Evolutionary conservation across 805 yeast species (phyloP).

Genomic region (Wickerhamomyces hampshirensis): DNA sequence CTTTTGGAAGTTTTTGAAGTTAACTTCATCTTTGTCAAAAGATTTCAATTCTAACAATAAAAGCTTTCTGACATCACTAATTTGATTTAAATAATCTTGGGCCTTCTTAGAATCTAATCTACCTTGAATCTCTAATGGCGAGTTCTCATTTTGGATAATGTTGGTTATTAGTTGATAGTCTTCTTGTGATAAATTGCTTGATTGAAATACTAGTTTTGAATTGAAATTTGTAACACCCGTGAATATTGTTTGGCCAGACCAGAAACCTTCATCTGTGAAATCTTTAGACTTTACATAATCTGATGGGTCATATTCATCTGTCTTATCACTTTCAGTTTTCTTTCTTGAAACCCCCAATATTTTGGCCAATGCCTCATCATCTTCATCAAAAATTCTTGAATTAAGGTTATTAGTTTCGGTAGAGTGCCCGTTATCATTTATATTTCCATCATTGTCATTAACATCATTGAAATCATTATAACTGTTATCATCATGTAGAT

Average conservation of each 20-base stretch:
- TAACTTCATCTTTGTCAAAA: slow-evolving; percentile 10
- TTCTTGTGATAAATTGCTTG: slow-evolving; percentile 26
- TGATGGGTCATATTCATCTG: slow-evolving; percentile 19
- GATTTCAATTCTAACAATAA: slow-evolving; percentile 41
- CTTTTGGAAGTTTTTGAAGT: slow-evolving; percentile 14
- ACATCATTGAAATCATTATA: slow-evolving; percentile 12
- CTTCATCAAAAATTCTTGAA: slow-evolving; percentile 19
- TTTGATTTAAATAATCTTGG: slow-evolving; percentile 47
- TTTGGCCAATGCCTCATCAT: slow-evolving; percentile 32
- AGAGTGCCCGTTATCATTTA: slow-evolving; percentile 3
- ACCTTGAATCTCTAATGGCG: slow-evolving; percentile 51
- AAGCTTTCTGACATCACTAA: slow-evolving; percentile 46
- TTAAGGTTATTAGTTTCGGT: slow-evolving; percentile 16
- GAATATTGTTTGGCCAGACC: slow-evolving; percentile 46
- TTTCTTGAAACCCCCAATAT: slow-evolving; percentile 21
- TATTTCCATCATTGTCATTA: slow-evolving; percentile 20
- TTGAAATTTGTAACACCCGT: slow-evolving; percentile 44
- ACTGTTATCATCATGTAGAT: slow-evolving; percentile 5
- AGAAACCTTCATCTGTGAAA: slow-evolving; percentile 26
- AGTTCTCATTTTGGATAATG: slow-evolving; percentile 23
- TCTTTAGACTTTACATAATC: slow-evolving; percentile 3
- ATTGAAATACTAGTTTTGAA: slow-evolving; percentile 24
- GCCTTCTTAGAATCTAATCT: slow-evolving; percentile 53
- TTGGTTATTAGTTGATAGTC: slow-evolving; percentile 10
- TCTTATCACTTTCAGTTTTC: slow-evolving; percentile 13